Conservation (phyloP, 495 filamentous ascomycete genomes). For the Penicillium soppii region DNA sequence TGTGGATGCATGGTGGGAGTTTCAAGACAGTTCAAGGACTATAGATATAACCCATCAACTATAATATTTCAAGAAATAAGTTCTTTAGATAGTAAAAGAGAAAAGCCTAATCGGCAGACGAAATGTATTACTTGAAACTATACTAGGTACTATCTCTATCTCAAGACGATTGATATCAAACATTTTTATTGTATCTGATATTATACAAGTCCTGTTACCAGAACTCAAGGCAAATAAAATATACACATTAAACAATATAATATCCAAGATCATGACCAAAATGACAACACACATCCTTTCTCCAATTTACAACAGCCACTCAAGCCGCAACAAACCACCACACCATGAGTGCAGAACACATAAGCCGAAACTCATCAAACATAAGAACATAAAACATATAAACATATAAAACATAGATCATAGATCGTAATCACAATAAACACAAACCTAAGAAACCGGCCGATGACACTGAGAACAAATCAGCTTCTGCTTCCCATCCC, state of each 20-base stretch:
- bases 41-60: too few relatives aligned
- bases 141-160: too few relatives aligned
- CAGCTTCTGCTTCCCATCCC: conserved; percentile 47
- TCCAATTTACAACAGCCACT: neutral
- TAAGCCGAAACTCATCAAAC: neutral
- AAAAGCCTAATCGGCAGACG: too few relatives aligned
- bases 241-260: conserved; percentile 2
- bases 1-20: conserved; percentile 8
- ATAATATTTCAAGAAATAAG: too few relatives aligned
- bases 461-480: conserved; percentile 52
- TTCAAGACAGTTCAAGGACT: conserved; percentile 8
- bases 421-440: neutral
- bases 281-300: neutral
- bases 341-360: neutral
- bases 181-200: neutral
- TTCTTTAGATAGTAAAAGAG: too few relatives aligned
- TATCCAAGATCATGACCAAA: neutral
- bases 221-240: neutral
- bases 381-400: neutral
- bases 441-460: conserved; percentile 15
- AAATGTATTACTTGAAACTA: too few relatives aligned
- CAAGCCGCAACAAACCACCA: neutral
- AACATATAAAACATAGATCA: neutral
- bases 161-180: too few relatives aligned
- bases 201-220: neutral